A percentile compares a stretch with the other conserved stretches of the same genome.
phyloP scores from a whole-genome alignment of 108 stramenopile species.

The Nitzschia palea region DNA sequence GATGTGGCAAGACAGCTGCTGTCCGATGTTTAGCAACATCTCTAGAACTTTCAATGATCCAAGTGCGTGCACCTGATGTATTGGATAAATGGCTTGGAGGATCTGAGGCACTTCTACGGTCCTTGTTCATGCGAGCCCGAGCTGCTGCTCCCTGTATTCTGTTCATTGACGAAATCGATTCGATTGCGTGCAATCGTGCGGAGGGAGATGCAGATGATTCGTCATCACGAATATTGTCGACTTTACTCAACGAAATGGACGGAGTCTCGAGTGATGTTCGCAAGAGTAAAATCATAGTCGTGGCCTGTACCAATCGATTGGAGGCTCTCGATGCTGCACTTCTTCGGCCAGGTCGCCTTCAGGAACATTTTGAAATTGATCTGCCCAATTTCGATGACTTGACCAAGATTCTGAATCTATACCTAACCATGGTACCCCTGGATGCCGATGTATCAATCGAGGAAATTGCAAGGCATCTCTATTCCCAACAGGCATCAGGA shows the following conservation, averaged over 20 bases:
- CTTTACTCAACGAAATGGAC: constrained; percentile 98
- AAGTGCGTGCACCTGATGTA: constrained; percentile 85
- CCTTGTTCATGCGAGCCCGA: constrained; percentile 80
- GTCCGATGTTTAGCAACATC: constrained; percentile 77
- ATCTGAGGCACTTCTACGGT: constrained; percentile 90
- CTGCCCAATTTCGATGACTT: constrained; percentile 48
- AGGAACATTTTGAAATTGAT: constrained; percentile 68
- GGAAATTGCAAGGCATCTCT: constrained; percentile 31
- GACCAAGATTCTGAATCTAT: constrained; percentile 48
- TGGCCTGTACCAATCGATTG: constrained; percentile 97
- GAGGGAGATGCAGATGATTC: constrained; percentile 60
- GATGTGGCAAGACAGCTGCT: constrained; percentile 71
- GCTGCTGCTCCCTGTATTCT: constrained; percentile 90
- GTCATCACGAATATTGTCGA: constrained; percentile 80
- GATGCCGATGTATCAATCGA: constrained; percentile 16
- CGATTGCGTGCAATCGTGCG: constrained; percentile 86
- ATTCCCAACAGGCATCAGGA: constrained; percentile 38
- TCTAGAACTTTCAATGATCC: constrained; percentile 52
- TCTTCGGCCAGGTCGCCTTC: constrained; percentile 95
- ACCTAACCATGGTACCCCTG: constrained; percentile 29
- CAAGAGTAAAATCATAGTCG: constrained; percentile 82
- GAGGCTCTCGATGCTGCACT: constrained; percentile 90
- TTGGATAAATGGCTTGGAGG: constrained; percentile 97
- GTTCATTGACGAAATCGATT: constrained; percentile 98
- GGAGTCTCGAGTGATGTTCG: constrained; percentile 72